A percentile compares a stretch with the other conserved stretches of the same genome.
These are phyloP conservation scores for Malus domestica DNA, from an alignment of 306 rosid genomes.

Conservation along the genomic window ASM211411v1 NC_041791.1:29064501-29065000, in stretches of 20 bases:
- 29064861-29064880: conserved; percentile 90
- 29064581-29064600: background rate
- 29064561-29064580: background rate
- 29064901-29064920: conserved; percentile 74
- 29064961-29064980: conserved; percentile 20
- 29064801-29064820: conserved; percentile 10
- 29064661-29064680: background rate
- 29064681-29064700: background rate
- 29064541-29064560: background rate
- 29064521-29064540: background rate
- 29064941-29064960: conserved; percentile 57
- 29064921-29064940: conserved; percentile 69
- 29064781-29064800: background rate
- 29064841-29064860: conserved; percentile 83
- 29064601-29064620: background rate
- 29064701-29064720: background rate
- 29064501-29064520: background rate
- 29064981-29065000: conserved; percentile 1
- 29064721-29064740: background rate
- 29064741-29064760: background rate
- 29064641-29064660: background rate
- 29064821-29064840: conserved; percentile 11
- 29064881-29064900: conserved; percentile 83
- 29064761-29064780: background rate
- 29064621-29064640: background rate